These are phyloP conservation scores for Reticulascus tulasneorum DNA, from an alignment of 2,329 filamentous ascomycete species.

Conservation along the genomic window DNA sequence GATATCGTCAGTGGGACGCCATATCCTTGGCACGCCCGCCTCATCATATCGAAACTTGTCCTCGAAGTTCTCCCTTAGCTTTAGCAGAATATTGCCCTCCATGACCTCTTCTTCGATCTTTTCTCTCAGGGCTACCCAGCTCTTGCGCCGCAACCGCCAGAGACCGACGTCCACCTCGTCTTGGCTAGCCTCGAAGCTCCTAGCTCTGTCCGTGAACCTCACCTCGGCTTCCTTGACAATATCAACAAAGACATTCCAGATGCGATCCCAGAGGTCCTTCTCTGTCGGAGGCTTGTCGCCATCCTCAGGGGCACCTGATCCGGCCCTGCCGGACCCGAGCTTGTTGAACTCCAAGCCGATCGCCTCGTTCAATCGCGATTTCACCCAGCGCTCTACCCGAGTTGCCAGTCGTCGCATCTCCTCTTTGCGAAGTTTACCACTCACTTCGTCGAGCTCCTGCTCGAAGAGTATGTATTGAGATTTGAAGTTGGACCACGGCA, in stretches of 20 bases:
- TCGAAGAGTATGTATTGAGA: slow-evolving; percentile 76
- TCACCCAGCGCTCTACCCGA: slow-evolving; percentile 90
- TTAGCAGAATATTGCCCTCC: slow-evolving; percentile 93
- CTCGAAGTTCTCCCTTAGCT: slow-evolving; percentile 96
- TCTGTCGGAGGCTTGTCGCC: slow-evolving; percentile 75
- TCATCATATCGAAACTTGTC: slow-evolving; percentile 99
- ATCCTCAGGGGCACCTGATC: slow-evolving; percentile 73
- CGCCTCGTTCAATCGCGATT: slow-evolving; percentile 79
- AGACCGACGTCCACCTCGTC: slow-evolving; percentile 90
- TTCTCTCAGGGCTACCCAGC: slow-evolving; percentile 83
- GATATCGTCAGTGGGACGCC: slow-evolving; percentile 95
- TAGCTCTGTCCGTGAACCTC: slow-evolving; percentile 81
- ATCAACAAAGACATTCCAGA: slow-evolving; percentile 81
- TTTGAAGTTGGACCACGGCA: slow-evolving; percentile 83
- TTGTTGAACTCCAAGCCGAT: slow-evolving; percentile 95
- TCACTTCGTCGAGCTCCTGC: slow-evolving; percentile 89
- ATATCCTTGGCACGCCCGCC: slow-evolving; percentile 88
- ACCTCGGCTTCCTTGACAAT: slow-evolving; percentile 82
- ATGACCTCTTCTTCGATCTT: slow-evolving; percentile 97
- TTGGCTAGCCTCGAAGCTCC: slow-evolving; percentile 86
- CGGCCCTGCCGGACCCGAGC: slow-evolving; percentile 81
- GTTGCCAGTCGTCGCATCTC: slow-evolving; percentile 93
- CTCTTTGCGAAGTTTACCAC: slow-evolving; percentile 78
- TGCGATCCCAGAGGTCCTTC: slow-evolving; percentile 90
- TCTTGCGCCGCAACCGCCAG: slow-evolving; percentile 90